phyloP scores from a whole-genome alignment of 139 green algal species.

The Coccomyxa sp. region DNA sequence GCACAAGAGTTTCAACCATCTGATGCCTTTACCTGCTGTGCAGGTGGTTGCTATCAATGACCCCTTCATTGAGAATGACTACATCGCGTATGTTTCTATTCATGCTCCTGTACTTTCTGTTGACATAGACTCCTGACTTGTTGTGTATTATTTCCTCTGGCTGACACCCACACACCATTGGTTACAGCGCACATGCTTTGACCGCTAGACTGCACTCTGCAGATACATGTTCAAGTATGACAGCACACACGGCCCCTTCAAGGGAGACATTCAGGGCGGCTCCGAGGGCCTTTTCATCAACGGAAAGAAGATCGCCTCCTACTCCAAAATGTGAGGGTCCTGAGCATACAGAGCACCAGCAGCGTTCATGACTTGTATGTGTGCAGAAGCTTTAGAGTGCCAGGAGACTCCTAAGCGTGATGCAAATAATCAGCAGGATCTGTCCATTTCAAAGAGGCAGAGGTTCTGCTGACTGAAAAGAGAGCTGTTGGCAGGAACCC shows the following conservation, averaged over 20 bases:
- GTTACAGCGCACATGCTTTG: neutral
- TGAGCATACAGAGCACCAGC: too few relatives aligned
- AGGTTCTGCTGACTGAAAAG: neutral
- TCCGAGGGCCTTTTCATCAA: constrained; percentile 61
- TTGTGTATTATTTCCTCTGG: neutral
- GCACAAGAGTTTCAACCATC: neutral
- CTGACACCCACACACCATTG: neutral
- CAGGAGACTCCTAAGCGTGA: neutral
- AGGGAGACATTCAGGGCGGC: constrained; percentile 39
- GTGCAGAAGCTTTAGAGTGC: neutral
- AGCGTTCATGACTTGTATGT: neutral
- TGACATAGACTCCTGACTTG: too few relatives aligned
- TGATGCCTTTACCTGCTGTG: neutral
- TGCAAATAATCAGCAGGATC: neutral
- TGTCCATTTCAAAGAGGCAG: neutral
- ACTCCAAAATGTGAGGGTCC: constrained; percentile 49
- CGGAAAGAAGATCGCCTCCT: constrained; percentile 65
- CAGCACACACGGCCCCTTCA: constrained; percentile 69
- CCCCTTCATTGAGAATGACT: constrained; percentile 73
- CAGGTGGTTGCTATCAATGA: constrained; percentile 78
- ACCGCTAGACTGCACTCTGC: neutral
- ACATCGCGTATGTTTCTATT: constrained; percentile 31
- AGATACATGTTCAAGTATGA: constrained; percentile 70
- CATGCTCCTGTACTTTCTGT: constrained; percentile 5
- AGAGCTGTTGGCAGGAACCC: constrained; percentile 57